Evolutionary conservation across 768 basidiomycete genomes (phyloP).

Genomic region (Lactarius trivialis): DNA sequence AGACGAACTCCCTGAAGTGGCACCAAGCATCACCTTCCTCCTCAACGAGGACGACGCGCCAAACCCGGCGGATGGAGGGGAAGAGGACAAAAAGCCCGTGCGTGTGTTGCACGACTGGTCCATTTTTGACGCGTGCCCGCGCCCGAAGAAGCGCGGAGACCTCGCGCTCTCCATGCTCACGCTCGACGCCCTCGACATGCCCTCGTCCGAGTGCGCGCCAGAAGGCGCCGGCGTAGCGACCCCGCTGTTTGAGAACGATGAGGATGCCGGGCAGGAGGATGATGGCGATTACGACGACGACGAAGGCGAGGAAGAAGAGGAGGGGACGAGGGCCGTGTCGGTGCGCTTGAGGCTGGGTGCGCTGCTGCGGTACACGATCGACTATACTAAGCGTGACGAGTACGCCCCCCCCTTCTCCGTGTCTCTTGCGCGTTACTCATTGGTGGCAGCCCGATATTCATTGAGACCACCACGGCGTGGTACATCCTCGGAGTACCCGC

Average conservation of each 20-base stretch:
- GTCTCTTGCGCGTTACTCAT: not conserved
- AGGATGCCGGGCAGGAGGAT: slow-evolving; percentile 28
- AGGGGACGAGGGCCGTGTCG: slow-evolving; percentile 15
- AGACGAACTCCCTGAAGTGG: slow-evolving; percentile 17
- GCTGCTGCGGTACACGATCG: slow-evolving; percentile 44
- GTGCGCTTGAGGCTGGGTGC: slow-evolving; percentile 39
- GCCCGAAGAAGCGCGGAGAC: slow-evolving; percentile 13
- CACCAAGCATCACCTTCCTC: slow-evolving; percentile 21
- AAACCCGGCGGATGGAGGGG: slow-evolving; percentile 24
- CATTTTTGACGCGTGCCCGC: slow-evolving; percentile 47
- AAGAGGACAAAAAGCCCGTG: slow-evolving; percentile 37
- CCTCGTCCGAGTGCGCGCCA: slow-evolving; percentile 27
- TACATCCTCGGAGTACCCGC: slow-evolving; percentile 7
- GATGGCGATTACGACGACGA: slow-evolving; percentile 30
- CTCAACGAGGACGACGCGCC: slow-evolving; percentile 25
- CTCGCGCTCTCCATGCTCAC: slow-evolving; percentile 40
- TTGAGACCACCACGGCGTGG: slow-evolving; percentile 34
- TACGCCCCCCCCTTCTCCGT: slow-evolving; percentile 34
- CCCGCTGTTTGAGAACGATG: slow-evolving; percentile 37
- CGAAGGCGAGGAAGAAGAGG: slow-evolving; percentile 22
- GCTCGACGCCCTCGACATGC: slow-evolving; percentile 39
- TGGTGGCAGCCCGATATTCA: slow-evolving; percentile 47
- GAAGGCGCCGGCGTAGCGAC: slow-evolving; percentile 52
- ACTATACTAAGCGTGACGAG: slow-evolving; percentile 47
- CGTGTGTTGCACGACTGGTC: slow-evolving; percentile 51